Evolutionary conservation across 2,329 filamentous ascomycete genomes (phyloP).

Genomic region (Hyphodiscus sp.): DNA sequence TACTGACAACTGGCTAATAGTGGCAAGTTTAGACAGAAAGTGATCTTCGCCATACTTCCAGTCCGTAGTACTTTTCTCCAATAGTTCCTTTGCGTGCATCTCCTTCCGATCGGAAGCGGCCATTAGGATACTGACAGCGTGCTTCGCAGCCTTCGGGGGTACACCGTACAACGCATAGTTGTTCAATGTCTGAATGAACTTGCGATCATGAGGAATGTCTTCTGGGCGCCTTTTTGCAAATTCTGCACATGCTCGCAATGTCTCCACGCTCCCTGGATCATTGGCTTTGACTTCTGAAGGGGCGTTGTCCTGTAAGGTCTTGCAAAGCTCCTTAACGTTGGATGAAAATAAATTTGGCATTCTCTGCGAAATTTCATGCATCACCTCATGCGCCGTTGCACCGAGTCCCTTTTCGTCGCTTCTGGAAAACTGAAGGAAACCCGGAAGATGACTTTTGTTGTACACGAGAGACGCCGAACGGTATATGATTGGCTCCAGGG

Average conservation of each 20-base stretch:
- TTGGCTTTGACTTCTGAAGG: conserved; percentile 64
- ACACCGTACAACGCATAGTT: conserved; percentile 77
- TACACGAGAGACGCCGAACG: conserved; percentile 79
- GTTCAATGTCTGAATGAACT: conserved; percentile 73
- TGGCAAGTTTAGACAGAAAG: conserved; percentile 69
- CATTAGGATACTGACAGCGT: conserved; percentile 86
- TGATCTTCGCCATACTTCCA: conserved; percentile 67
- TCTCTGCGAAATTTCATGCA: conserved; percentile 84
- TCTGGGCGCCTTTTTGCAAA: conserved; percentile 77
- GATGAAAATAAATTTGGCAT: conserved; percentile 90
- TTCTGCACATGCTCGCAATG: conserved; percentile 86
- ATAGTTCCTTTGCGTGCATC: conserved; percentile 76
- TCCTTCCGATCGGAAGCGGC: conserved; percentile 66
- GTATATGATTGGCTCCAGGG: conserved; percentile 75
- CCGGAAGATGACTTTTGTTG: conserved; percentile 87
- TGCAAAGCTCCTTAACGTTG: conserved; percentile 86
- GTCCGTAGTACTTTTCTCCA: conserved; percentile 67
- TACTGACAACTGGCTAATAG: conserved; percentile 69
- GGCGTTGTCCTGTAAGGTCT: conserved; percentile 73
- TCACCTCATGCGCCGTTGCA: conserved; percentile 74
- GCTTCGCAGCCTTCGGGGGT: conserved; percentile 80
- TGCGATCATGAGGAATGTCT: conserved; percentile 75
- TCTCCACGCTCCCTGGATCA: conserved; percentile 73
- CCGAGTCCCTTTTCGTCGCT: conserved; percentile 76
- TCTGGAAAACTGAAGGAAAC: conserved; percentile 82